phyloP scores from a whole-genome alignment of 2,329 filamentous ascomycete genomes.

The Simplicillium sp. region DNA sequence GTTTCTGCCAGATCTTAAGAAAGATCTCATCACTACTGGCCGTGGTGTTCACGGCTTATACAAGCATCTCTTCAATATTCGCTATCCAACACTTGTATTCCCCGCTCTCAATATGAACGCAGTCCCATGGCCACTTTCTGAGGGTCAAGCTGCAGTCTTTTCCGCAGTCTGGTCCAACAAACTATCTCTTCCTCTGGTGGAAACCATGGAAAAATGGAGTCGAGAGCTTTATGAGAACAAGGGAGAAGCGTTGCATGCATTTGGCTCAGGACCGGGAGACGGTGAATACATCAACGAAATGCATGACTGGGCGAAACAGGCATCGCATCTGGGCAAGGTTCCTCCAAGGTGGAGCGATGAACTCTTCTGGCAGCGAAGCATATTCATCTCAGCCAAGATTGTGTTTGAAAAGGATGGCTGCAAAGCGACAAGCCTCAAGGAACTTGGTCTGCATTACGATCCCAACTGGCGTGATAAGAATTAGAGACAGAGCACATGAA shows the following conservation, averaged over 20 bases:
- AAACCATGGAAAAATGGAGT: slow-evolving; percentile 66
- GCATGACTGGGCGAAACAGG: too few species aligned
- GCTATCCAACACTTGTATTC: slow-evolving; percentile 71
- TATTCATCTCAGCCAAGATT: too few species aligned
- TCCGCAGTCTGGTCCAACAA: slow-evolving; percentile 68
- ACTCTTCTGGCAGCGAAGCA: too few species aligned
- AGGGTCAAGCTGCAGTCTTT: slow-evolving; percentile 70
- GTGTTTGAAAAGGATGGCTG: background rate
- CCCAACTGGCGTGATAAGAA: too few species aligned
- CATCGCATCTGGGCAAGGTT: too few species aligned
- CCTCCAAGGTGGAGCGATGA: too few species aligned
- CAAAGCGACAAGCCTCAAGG: slow-evolving; percentile 8
- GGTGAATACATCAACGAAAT: too few species aligned
- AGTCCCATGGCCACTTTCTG: slow-evolving; percentile 78
- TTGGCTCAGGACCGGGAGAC: too few species aligned
- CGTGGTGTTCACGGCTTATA: slow-evolving; percentile 64
- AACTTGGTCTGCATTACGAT: slow-evolving; percentile 13
- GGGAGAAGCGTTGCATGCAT: slow-evolving; percentile 9
- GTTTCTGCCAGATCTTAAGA: slow-evolving; percentile 45
- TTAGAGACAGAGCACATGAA: too few species aligned
- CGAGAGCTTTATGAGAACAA: slow-evolving; percentile 40
- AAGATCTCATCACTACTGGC: slow-evolving; percentile 56
- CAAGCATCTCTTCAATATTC: slow-evolving; percentile 68
- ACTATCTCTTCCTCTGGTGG: slow-evolving; percentile 50
- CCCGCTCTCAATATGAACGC: slow-evolving; percentile 67